Conservation (phyloP, 169 alveolate species). For the Plasmodium malariae region DNA sequence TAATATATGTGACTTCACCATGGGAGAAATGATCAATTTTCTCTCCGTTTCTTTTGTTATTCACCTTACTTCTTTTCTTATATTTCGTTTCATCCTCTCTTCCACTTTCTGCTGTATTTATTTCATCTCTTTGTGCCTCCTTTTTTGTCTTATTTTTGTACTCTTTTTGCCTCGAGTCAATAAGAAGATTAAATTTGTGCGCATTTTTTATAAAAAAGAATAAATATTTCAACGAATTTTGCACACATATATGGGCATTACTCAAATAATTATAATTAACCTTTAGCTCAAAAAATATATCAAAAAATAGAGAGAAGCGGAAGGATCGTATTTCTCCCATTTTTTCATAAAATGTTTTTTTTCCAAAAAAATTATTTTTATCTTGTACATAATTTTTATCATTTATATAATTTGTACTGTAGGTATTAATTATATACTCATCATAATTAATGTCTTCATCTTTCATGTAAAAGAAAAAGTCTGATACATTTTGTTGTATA, state of each 20-base stretch:
- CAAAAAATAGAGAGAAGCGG: conserved; percentile 64
- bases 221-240: conserved; percentile 38
- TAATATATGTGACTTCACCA: no score
- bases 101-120: no score
- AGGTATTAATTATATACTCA: conserved; percentile 65
- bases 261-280: conserved; percentile 55
- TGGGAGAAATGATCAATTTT: no score
- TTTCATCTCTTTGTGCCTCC: not conserved
- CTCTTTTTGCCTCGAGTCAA: conserved; percentile 11
- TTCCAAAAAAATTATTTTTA: not conserved
- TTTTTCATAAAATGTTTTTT: conserved; percentile 31
- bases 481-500: not conserved
- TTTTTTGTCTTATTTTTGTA: not conserved
- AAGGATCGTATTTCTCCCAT: conserved; percentile 47
- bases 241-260: conserved; percentile 65
- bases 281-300: conserved; percentile 65
- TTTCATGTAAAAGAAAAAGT: conserved; percentile 57
- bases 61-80: not conserved
- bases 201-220: conserved; percentile 66
- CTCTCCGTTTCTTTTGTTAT: not conserved
- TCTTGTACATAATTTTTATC: conserved; percentile 37
- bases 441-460: conserved; percentile 65
- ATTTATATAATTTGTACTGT: conserved; percentile 69
- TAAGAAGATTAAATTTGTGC: conserved; percentile 60
- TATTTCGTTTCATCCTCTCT: not conserved